These are phyloP conservation scores for Alternaria triticina DNA, from an alignment of 2,329 filamentous ascomycete species.

Conservation along the genomic window DNA sequence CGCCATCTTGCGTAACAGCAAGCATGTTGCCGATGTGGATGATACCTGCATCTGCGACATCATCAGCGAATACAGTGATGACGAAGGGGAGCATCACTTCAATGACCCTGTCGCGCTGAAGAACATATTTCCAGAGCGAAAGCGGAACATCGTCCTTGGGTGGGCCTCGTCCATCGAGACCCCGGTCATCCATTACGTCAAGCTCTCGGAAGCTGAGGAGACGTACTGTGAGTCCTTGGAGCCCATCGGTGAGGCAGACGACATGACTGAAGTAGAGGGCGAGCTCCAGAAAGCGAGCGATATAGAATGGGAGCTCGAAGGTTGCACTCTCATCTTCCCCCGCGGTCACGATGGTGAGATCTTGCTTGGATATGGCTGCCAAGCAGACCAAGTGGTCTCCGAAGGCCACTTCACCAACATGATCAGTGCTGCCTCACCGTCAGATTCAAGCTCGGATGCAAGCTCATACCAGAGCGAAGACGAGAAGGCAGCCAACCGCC, in stretches of 20 bases:
- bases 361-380: not conserved
- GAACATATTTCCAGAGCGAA: not conserved
- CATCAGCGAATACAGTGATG: not conserved
- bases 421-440: not conserved
- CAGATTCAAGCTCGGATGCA: not conserved
- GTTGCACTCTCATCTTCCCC: not conserved
- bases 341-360: not conserved
- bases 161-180: not conserved
- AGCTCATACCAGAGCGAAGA: not conserved
- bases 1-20: not conserved
- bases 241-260: not conserved
- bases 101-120: not conserved
- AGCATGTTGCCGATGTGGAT: not conserved
- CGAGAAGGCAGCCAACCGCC: not conserved
- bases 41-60: not conserved
- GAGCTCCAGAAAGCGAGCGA: not conserved
- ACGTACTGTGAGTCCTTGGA: not conserved
- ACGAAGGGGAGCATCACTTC: not conserved
- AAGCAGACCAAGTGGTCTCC: not conserved
- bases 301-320: not conserved
- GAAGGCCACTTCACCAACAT: not conserved
- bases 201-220: rapidly evolving
- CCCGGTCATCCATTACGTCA: rapidly evolving
- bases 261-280: not conserved
- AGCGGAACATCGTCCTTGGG: not conserved